Evolutionary conservation across 345 rosid species (phyloP).

Genomic region (Murraya paniculata): DNA sequence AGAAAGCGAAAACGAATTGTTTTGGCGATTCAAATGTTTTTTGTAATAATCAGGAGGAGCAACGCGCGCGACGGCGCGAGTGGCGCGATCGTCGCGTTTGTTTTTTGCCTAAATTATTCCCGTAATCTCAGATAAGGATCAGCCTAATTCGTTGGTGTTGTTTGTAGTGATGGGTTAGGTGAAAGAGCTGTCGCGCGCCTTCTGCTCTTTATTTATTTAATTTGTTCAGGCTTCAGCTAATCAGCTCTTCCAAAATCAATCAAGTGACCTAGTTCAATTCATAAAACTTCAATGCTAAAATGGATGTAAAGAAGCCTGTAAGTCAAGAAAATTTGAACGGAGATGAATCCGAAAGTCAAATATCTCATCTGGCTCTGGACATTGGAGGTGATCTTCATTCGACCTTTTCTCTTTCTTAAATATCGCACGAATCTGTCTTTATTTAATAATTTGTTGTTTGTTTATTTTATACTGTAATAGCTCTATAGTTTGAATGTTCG

Average conservation of each 20-base stretch:
- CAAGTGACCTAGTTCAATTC: background rate
- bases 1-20: too few relatives aligned
- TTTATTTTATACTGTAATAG: background rate
- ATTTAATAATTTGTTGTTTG: background rate
- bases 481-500: background rate
- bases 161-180: slow-evolving; percentile 3
- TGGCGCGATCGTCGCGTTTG: too few relatives aligned
- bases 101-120: too few relatives aligned
- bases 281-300: background rate
- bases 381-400: slow-evolving; percentile 62
- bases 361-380: slow-evolving; percentile 80
- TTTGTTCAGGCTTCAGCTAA: background rate
- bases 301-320: slow-evolving; percentile 16
- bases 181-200: background rate
- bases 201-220: background rate
- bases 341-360: slow-evolving; percentile 28
- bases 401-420: background rate
- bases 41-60: too few relatives aligned
- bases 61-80: too few relatives aligned
- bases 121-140: too few relatives aligned
- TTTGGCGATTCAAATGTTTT: too few relatives aligned
- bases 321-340: slow-evolving; percentile 1
- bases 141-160: background rate
- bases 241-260: background rate
- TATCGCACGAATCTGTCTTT: background rate